Conservation (phyloP, 768 basidiomycete species). For the Rhodotorula toruloides region DNA sequence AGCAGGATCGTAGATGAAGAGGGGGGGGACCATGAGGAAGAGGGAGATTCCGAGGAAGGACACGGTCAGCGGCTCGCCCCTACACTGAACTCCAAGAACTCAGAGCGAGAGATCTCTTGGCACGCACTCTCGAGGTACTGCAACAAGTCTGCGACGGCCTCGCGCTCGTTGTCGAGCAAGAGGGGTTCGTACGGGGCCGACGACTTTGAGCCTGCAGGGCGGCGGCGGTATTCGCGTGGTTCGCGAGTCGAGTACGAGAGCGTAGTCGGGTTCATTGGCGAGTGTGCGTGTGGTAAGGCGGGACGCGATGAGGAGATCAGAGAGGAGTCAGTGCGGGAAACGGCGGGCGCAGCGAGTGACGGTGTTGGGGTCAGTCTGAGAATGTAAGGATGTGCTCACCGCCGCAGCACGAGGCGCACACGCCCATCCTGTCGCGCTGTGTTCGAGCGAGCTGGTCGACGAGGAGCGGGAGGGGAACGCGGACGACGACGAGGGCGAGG, state of each 20-base stretch:
- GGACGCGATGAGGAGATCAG: no score
- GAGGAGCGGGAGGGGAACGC: neutral
- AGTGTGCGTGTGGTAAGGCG: no score
- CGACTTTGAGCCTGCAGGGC: neutral
- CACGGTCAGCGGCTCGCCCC: no score
- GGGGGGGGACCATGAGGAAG: no score
- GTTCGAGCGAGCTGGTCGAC: neutral
- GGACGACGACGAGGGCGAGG: neutral
- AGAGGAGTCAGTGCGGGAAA: no score
- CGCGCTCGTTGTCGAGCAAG: conserved; percentile 63
- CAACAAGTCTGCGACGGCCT: conserved; percentile 93
- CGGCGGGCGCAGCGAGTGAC: no score
- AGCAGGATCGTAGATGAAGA: no score
- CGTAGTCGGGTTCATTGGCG: no score
- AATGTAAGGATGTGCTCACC: conserved; percentile 6
- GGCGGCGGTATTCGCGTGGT: neutral
- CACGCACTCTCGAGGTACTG: conserved; percentile 93
- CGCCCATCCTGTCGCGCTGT: no score
- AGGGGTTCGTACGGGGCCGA: conserved; percentile 44
- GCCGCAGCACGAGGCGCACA: conserved; percentile 15
- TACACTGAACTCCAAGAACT: neutral
- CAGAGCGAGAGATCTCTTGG: neutral
- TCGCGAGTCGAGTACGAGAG: neutral
- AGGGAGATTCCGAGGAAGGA: no score
- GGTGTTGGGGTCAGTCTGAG: no score